Evolutionary conservation across 2,329 filamentous ascomycete species (phyloP), one percentile per base, ranked within the genome.

Genomic region (Sarocladiaceae sp.): DNA sequence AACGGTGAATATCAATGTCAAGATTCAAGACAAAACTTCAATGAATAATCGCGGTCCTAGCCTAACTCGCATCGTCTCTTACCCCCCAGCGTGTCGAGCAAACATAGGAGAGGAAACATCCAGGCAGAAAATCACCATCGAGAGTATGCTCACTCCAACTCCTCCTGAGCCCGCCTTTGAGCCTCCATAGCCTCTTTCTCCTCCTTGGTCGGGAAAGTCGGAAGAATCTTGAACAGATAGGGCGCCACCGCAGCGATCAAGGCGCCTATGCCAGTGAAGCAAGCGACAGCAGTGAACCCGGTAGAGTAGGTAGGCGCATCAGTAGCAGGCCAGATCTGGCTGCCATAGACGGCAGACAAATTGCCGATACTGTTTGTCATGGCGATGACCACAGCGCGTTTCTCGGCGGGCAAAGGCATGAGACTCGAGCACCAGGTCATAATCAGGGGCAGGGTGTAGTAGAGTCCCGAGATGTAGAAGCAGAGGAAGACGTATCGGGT

Each of bases 401-500:
- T 62, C 47, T 61, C 58, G 9, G 55, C 56, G 6, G 60, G 60
- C 6, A 58, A 51, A 10, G 53, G 49, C 21, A 62, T 53, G 20
- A 52, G 55, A 34, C 58, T 55, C 29, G 52, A 55, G 2, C 52
- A 50, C 55, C 58, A 63, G 10, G 54, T 57, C 1, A 62, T 45
- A 43, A 61, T 54, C 26, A 63, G 52, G 7, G 61, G 58, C 3
- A 62, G 48, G 1, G 60, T 55, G 3, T 51, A 53, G 49, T 60
- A 65, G 40, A 64, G 55, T 11, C 61, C 62, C 5, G 56, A 50
- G 40, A 50, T 49, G 37, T 47, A 51, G 47, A 64, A 58, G 46
- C 61, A 62, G 16, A 64, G 48, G 55, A 63, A 60, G 23, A 54
- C 54, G 41, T 64, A 64, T n/a, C 55, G 52, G 9, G 57, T 58